Evolutionary conservation across 495 filamentous ascomycete species (phyloP), one percentile per base, ranked within the genome.

Genomic region (Chaetomidium leptoderma): DNA sequence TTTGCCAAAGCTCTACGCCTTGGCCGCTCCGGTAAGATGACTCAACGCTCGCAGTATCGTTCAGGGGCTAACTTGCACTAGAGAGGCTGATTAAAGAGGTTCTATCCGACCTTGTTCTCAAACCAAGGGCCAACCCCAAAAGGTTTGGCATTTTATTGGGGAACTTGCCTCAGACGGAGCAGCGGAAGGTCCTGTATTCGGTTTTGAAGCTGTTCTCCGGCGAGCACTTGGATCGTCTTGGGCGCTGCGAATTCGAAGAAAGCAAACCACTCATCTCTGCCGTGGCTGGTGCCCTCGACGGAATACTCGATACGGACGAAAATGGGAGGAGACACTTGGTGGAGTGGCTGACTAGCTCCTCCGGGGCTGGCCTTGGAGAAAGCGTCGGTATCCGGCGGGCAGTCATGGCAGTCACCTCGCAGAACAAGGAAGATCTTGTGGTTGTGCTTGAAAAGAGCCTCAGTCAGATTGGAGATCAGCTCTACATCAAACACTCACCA

Each of bases 401-500:
- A 21, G 75, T 87, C n/a, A 54, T 93, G 21, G 80, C 83, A 39
- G 78, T 78, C 17, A 66, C 89, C 51, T 71, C 80, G 17, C 63
- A 78, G n/a, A 71, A 83, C 36, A 74, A 73, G 58, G 81, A 74
- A 4, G 68, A 75, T 9, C 68, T 91, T 17, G 74, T 78, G 27
- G 70, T 63, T 4, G 65, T 95, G 11, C 64, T 95, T 17, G 81
- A 88, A 57, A 87, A 83, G 64, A 77, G 77, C 49, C 74, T 96
- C 26, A 72, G 74, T 46, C 80, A 88, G 35, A 96, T 96, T 66
- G 88, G 86, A 11, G 92, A 97, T 62, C 84, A 88, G 51, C 75
- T 97, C 35, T 92, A 86, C 64, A 91, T 97, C 63, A 88, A 85
- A 57, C 90, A 96, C 68, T 83, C 86, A 6, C 86, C 91, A 3